Conservation (phyloP, 306 rosid species). For the Phaseolus lunatus region DNA sequence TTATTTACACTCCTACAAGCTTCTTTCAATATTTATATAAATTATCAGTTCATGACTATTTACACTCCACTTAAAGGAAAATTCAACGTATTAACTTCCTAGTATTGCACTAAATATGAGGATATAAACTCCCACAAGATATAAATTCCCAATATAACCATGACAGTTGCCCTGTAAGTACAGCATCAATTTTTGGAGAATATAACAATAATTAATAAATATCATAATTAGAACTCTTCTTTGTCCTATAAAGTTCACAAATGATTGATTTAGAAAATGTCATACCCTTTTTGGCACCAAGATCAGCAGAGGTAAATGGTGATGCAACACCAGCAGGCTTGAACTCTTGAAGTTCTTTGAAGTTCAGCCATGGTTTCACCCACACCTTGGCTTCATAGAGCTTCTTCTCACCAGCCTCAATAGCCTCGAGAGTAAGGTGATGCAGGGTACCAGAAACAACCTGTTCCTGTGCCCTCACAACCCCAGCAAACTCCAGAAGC, state of each 20-base stretch:
- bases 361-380: constrained; percentile 90
- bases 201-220: background rate
- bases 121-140: constrained; percentile 2
- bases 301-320: constrained; percentile 67
- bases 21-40: background rate
- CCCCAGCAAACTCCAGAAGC: constrained; percentile 73
- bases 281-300: constrained; percentile 72
- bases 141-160: background rate
- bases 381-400: constrained; percentile 86
- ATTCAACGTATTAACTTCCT: background rate
- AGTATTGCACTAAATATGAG: background rate
- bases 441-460: constrained; percentile 85
- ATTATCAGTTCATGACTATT: no score
- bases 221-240: constrained; percentile 1
- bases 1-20: constrained; percentile 16
- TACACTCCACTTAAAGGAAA: background rate
- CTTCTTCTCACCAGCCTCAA: constrained; percentile 79
- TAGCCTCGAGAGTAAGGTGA: constrained; percentile 75
- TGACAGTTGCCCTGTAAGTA: background rate
- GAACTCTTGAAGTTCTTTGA: constrained; percentile 85
- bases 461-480: constrained; percentile 74
- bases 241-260: constrained; percentile 3
- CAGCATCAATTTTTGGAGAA: background rate
- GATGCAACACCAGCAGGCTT: constrained; percentile 62
- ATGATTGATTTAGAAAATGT: constrained; percentile 14